Percentiles rank a stretch among this genome's conserved stretches.
Evolutionary conservation across 1,284 basidiomycete genomes (phyloP).

Genomic region (Chalciporus sp.): DNA sequence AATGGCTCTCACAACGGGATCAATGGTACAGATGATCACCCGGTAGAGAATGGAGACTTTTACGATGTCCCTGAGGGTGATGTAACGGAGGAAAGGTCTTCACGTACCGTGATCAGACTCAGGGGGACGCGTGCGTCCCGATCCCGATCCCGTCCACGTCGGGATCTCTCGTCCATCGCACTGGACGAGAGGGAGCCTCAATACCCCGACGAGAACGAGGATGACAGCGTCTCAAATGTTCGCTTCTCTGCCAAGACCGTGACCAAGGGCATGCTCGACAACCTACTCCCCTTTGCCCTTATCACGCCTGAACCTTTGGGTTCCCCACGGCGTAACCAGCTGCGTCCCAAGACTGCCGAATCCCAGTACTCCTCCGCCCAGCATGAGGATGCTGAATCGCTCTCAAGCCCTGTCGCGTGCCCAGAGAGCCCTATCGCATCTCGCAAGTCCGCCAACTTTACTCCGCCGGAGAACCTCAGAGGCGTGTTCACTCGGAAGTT

Average conservation of each 20-base stretch:
- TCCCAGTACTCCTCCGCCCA: conserved; percentile 14
- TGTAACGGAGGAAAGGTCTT: conserved; percentile 52
- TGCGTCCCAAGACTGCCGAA: conserved; percentile 17
- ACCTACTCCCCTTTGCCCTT: conserved; percentile 72
- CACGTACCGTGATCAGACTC: conserved; percentile 75
- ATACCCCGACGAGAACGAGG: conserved; percentile 56
- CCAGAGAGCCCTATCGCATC: conserved; percentile 21
- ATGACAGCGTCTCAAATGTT: conserved; percentile 67
- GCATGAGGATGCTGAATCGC: conserved; percentile 21
- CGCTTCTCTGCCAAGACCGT: conserved; percentile 73
- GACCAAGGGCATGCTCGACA: conserved; percentile 54
- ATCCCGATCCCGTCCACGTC: conserved; percentile 72
- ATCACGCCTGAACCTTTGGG: conserved; percentile 66
- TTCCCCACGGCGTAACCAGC: conserved; percentile 38
- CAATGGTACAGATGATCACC: conserved; percentile 28
- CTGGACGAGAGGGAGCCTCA: conserved; percentile 51
- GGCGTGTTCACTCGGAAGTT: conserved; percentile 75
- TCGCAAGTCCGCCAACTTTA: conserved; percentile 47
- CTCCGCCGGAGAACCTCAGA: conserved; percentile 64
- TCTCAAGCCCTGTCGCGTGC: conserved; percentile 16
- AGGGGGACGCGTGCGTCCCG: conserved; percentile 46
- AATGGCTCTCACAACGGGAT: conserved; percentile 26
- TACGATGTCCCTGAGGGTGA: conserved; percentile 37
- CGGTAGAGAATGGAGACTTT: conserved; percentile 28
- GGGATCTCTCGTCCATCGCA: conserved; percentile 57